These are phyloP conservation scores for Glycyrrhiza uralensis DNA, from an alignment of 306 rosid genomes.

Conservation along the genomic window DNA sequence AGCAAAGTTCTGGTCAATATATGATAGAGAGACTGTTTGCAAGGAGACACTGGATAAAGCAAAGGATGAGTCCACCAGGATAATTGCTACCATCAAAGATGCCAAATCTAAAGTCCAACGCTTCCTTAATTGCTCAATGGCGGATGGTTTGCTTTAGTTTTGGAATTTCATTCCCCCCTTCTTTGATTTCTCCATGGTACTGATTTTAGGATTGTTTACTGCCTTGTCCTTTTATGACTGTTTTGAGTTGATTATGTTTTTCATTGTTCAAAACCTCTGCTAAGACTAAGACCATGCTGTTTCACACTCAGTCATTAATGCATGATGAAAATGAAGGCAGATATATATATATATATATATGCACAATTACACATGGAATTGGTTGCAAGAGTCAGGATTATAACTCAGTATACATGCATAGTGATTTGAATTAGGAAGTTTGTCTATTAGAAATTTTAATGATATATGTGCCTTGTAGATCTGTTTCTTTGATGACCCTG, in stretches of 20 bases:
- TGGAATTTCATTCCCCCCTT: neutral
- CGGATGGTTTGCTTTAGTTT: constrained; percentile 6
- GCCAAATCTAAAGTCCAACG: neutral
- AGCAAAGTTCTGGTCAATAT: neutral
- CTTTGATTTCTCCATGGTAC: neutral
- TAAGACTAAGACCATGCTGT: neutral
- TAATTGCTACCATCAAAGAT: neutral
- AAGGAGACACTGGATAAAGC: neutral
- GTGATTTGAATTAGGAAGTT: too few species aligned
- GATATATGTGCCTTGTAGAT: neutral
- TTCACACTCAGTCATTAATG: neutral
- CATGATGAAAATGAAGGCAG: too few species aligned
- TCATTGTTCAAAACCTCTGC: neutral
- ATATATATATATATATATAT: too few species aligned
- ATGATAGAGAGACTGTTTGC: neutral
- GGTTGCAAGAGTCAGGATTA: neutral
- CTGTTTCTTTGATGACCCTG: neutral
- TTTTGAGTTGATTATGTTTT: too few species aligned
- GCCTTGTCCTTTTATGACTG: neutral
- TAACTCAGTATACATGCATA: neutral
- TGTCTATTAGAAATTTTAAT: too few species aligned
- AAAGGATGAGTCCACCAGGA: neutral
- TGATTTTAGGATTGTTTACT: neutral
- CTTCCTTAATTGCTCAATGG: neutral
- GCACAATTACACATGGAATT: neutral